Conservation (phyloP, 306 rosid species). For the Glycine latifolia region DNA sequence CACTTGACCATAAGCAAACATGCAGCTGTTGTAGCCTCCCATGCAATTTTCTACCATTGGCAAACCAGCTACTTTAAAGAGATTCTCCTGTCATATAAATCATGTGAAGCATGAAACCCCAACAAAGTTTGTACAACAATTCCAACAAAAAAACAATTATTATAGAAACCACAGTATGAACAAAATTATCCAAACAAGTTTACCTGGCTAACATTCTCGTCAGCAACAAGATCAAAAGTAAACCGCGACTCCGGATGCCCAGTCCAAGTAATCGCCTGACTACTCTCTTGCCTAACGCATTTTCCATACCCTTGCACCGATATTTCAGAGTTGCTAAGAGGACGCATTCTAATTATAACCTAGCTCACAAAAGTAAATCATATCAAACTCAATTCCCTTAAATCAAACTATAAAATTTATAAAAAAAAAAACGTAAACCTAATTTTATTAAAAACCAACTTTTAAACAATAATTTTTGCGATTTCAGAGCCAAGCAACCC, state of each 20-base stretch:
- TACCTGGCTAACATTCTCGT: slow-evolving; percentile 95
- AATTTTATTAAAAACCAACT: background rate
- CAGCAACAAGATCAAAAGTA: slow-evolving; percentile 95
- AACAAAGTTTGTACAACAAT: background rate
- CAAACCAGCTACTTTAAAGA: slow-evolving; percentile 92
- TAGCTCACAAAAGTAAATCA: slow-evolving; percentile 43
- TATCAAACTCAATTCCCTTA: slow-evolving; percentile 20
- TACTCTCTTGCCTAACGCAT: slow-evolving; percentile 86
- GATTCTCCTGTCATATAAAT: slow-evolving; percentile 72
- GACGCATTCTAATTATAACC: slow-evolving; percentile 97
- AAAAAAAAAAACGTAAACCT: background rate
- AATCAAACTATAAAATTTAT: background rate
- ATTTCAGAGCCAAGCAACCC: background rate
- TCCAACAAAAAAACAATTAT: too few relatives aligned
- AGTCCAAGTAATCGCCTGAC: slow-evolving; percentile 82
- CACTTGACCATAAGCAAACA: slow-evolving; percentile 99
- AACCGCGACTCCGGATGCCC: slow-evolving; percentile 96
- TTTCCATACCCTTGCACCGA: slow-evolving; percentile 88
- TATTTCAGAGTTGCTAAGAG: slow-evolving; percentile 80
- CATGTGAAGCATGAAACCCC: slow-evolving; percentile 32
- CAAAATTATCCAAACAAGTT: slow-evolving; percentile 13
- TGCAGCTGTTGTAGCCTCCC: slow-evolving; percentile 97
- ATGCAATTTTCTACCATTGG: slow-evolving; percentile 98
- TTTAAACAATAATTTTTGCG: background rate
- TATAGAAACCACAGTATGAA: background rate